A percentile compares a stretch with the other conserved stretches of the same genome.
Evolutionary conservation across 208 protist species (phyloP).

Genomic region (Trypanosoma theileri): DNA sequence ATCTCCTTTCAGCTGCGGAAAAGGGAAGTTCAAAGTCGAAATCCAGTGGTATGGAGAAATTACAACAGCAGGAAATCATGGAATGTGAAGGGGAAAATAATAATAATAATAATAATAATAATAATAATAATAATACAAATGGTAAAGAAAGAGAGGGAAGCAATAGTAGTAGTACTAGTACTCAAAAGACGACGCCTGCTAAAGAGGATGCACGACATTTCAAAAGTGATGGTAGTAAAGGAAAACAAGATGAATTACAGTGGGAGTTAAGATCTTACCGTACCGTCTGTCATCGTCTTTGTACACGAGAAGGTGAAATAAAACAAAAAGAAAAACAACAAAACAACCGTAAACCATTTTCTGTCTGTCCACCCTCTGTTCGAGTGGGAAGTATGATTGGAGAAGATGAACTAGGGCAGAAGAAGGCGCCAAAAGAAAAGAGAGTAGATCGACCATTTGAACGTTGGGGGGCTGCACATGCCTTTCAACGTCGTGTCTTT

Average conservation of each 20-base stretch:
- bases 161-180: background rate
- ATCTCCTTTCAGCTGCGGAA: background rate
- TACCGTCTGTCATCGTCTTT: background rate
- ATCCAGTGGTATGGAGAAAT: background rate
- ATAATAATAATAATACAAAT: background rate
- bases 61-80: background rate
- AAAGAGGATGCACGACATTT: background rate
- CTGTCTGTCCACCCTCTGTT: slow-evolving; percentile 28
- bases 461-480: slow-evolving; percentile 69
- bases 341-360: background rate
- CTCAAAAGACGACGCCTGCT: background rate
- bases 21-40: background rate
- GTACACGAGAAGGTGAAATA: background rate
- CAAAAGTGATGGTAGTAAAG: no score
- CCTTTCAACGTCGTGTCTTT: slow-evolving; percentile 62
- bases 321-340: background rate
- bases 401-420: slow-evolving; percentile 53
- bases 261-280: slow-evolving; percentile 2
- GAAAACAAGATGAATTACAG: background rate
- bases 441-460: slow-evolving; percentile 73
- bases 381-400: slow-evolving; percentile 69
- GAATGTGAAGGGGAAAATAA: background rate
- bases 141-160: background rate
- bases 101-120: background rate
- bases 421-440: slow-evolving; percentile 45